Evolutionary conservation across 176 grass and related monocot genomes (phyloP), one percentile per base, ranked within the genome.

Genomic region (Raddia distichophylla): DNA sequence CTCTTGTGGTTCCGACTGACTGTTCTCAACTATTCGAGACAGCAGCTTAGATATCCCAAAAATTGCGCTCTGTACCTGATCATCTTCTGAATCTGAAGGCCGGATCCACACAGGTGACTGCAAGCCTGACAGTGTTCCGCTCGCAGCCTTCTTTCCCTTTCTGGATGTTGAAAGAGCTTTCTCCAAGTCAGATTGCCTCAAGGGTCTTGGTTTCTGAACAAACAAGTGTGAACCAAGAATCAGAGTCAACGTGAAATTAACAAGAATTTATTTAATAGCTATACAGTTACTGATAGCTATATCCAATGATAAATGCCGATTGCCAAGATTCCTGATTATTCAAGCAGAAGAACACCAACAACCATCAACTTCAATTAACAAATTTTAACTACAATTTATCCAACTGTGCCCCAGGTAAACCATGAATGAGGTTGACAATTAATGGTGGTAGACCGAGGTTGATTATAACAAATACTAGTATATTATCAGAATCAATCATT

Each of bases 1-100:
- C 58, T 91, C 96, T 66, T 93, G 90, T 7, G 82, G 67, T 60
- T 93, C 91, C 44, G 82, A 87, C 89, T 98, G 90, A 86, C 89
- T 90, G 85, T 76, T 91, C 79, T 90, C 83, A 85, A 89, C 93
- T 79, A 99, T 88, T 83, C 85, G 89, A 71, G 93, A 95, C 91
- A 99, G 93, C 81, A 99, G 80, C 85, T 91, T 96, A 86, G 97
- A 93, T 82, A 99, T 89, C 97, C 95, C 97, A 74, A 88, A 90
- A 53, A 99, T 95, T 53, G 96, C 89, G 50, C 89, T 93, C 45
- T 89, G 90, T 72, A 99, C 90, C 79, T 99, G 93, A 22, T 91
- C 89, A 27, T 95, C 91, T 34, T 99, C 93, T 45, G 89, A 80
- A 50, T 99, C 97, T 22, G 89, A 74, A 0, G 87, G 84, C 51